Base-by-base conservation (phyloP, 2,329 filamentous ascomycete species). In the Alternaria burnsii region DNA sequence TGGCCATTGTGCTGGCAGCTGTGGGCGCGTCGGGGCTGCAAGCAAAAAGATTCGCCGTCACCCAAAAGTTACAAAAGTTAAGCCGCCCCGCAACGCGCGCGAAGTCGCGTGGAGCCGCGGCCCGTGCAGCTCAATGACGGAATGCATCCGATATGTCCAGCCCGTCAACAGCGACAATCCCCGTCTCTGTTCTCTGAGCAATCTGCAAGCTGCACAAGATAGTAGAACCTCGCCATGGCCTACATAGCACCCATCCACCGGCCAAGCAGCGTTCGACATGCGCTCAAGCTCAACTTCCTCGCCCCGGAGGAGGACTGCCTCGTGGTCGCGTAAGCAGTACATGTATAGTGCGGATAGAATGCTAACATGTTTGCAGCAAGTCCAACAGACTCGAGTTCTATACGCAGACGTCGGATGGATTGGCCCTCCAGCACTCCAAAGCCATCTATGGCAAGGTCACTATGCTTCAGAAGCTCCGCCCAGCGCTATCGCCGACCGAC, bases 171-270 rank as follows among this genome's bases (percentile, higher is more conserved):
- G 47, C 54, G 50, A 47, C 48, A 48, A 41, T 57, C 36, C 18
- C 30, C 14, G 46, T 18, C 38, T 30, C 32, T 46, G n/a, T 42
- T 20, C 43, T 55, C 40, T 32, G 26, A 28, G 22, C 12, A 14
- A 28, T 52, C 16, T 32, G n/a, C 32, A 42, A 63, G 68, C 71
- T 67, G 63, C 58, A 65, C 55, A 48, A 10, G 10, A 36, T 8
- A 40, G 30, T 9, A 20, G 26, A 11, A 32, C 36, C 47, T 36
- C 65, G 74, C 40, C 61, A 99, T 99, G 95, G 91, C 95, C 53
- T 99, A 98, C 79, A 84, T 99, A 73, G 93, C 93, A 63, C 94
- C 95, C 40, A 95, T 99, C 58, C 95, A 99, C 79, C 87, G 89
- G 71, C 91, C 95, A 24, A 97, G 92, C 78, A 97, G 93, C 82